These are phyloP conservation scores for Brassica juncea DNA, from an alignment of 345 rosid genomes.

Conservation along the genomic window DNA sequence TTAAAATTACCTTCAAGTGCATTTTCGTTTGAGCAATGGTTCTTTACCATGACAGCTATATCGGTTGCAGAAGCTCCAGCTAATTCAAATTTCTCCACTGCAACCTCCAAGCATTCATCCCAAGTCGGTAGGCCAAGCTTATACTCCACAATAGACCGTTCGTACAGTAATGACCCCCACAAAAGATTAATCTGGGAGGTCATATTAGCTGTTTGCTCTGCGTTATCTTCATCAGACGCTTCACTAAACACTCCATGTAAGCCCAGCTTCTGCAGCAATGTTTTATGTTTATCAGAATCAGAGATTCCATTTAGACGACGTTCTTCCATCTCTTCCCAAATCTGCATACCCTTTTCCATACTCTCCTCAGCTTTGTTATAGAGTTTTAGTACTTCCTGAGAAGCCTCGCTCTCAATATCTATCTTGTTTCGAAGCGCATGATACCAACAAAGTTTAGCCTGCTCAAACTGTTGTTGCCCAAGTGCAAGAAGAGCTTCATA, in stretches of 20 bases:
- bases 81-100: conserved; percentile 94
- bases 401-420: conserved; percentile 63
- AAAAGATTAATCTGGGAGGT: conserved; percentile 80
- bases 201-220: conserved; percentile 78
- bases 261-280: conserved; percentile 61
- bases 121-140: conserved; percentile 83
- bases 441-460: conserved; percentile 93
- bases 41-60: conserved; percentile 95
- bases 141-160: conserved; percentile 90
- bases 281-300: conserved; percentile 59
- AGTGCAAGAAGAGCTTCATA: conserved; percentile 87
- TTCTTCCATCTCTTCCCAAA: conserved; percentile 92
- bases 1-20: conserved; percentile 75
- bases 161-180: conserved; percentile 93
- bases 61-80: conserved; percentile 98
- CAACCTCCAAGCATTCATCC: conserved; percentile 97
- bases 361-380: conserved; percentile 93
- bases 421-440: conserved; percentile 62
- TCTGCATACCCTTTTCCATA: conserved; percentile 92
- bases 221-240: conserved; percentile 59
- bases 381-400: conserved; percentile 75
- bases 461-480: conserved; percentile 94
- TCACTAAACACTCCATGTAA: conserved; percentile 62
- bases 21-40: conserved; percentile 83
- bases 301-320: conserved; percentile 78